phyloP scores from a whole-genome alignment of 768 basidiomycete species.

The Psilocybe subaeruginosa region DNA sequence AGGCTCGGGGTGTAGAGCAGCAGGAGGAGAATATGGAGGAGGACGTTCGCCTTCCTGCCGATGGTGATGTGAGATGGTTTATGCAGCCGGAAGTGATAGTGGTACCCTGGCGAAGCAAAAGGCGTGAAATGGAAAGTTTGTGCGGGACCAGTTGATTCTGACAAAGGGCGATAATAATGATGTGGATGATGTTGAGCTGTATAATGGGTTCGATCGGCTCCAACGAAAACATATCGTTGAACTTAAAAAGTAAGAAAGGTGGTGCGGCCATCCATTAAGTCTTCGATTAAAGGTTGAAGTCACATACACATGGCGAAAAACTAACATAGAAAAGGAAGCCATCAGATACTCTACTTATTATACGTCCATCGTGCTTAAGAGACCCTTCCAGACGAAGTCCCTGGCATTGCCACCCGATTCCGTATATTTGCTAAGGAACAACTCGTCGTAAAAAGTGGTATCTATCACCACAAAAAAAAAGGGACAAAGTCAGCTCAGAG shows the following conservation, averaged over 20 bases:
- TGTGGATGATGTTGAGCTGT: constrained; percentile 82
- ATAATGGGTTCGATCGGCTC: constrained; percentile 82
- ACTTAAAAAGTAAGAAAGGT: too few species aligned
- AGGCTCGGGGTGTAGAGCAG: too few species aligned
- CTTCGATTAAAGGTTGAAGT: neutral
- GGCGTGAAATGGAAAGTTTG: neutral
- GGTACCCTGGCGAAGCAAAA: neutral
- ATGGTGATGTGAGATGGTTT: neutral
- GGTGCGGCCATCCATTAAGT: neutral
- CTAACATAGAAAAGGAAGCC: neutral
- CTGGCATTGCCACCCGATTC: constrained; percentile 80
- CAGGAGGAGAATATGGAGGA: constrained; percentile 20
- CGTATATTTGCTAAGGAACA: constrained; percentile 78
- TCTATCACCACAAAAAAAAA: constrained; percentile 22
- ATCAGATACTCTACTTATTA: neutral
- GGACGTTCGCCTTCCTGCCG: neutral
- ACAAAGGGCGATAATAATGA: constrained; percentile 96
- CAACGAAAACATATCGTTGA: constrained; percentile 82
- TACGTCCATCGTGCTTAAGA: constrained; percentile 34
- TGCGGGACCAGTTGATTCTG: constrained; percentile 62
- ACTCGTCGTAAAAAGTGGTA: constrained; percentile 53
- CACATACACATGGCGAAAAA: neutral
- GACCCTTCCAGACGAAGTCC: constrained; percentile 74
- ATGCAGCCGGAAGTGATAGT: neutral
- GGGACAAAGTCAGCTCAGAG: neutral